Conservation (phyloP, 2,329 filamentous ascomycete species). For the Claviceps citrina region DNA sequence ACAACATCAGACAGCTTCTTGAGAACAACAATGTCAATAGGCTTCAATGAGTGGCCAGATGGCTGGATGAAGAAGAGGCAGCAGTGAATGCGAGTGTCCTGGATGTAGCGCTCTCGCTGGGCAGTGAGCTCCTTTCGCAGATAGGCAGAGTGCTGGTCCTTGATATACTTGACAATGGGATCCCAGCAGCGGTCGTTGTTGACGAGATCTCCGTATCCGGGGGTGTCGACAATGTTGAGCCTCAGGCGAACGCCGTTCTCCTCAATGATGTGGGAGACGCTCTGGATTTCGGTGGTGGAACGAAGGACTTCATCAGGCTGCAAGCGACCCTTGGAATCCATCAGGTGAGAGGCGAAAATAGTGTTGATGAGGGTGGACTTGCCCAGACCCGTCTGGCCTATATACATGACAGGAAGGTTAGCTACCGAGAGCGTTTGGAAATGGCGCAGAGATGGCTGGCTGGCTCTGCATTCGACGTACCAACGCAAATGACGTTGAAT, state of each 20-base stretch:
- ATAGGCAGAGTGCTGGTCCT: slow-evolving; percentile 99
- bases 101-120: slow-evolving; percentile 96
- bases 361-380: slow-evolving; percentile 99
- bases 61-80: slow-evolving; percentile 99
- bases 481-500: slow-evolving; percentile 99
- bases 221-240: slow-evolving; percentile 97
- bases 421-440: slow-evolving; percentile 1
- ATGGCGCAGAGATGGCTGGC: slow-evolving; percentile 2
- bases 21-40: slow-evolving; percentile 96
- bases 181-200: slow-evolving; percentile 99
- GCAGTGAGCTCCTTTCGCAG: slow-evolving; percentile 98
- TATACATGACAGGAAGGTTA: slow-evolving; percentile 8
- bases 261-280: slow-evolving; percentile 96
- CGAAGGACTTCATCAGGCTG: slow-evolving; percentile 84
- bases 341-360: slow-evolving; percentile 98
- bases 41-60: slow-evolving; percentile 94
- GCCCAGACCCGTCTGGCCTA: slow-evolving; percentile 94
- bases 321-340: slow-evolving; percentile 95
- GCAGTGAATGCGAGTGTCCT: slow-evolving; percentile 98
- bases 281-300: slow-evolving; percentile 94
- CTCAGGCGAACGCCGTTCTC: slow-evolving; percentile 96
- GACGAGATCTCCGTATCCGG: slow-evolving; percentile 94
- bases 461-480: slow-evolving; percentile 41
- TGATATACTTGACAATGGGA: slow-evolving; percentile 99
- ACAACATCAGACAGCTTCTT: slow-evolving; percentile 99